Conservation (phyloP, 1,139 yeast species). For the Yamadazyma atlantica region DNA sequence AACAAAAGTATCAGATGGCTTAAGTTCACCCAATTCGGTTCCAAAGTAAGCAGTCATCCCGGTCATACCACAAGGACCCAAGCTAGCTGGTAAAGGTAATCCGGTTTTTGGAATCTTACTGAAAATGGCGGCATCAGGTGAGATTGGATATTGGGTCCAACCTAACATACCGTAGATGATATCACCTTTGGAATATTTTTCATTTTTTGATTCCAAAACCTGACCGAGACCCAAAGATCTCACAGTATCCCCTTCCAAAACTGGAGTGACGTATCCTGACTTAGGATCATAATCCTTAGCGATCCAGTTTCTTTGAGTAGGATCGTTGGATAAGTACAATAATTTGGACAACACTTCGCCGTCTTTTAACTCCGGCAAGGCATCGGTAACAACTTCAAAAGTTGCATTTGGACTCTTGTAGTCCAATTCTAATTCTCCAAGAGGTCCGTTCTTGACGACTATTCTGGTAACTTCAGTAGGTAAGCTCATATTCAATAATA, state of each 20-base stretch:
- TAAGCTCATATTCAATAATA: no score
- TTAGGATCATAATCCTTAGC: constrained; percentile 38
- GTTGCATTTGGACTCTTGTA: constrained; percentile 21
- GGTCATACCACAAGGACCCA: constrained; percentile 48
- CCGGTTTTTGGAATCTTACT: constrained; percentile 25
- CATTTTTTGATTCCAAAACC: constrained; percentile 44
- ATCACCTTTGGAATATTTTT: constrained; percentile 44
- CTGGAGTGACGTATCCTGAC: constrained; percentile 48
- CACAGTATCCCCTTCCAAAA: constrained; percentile 47
- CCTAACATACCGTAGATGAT: constrained; percentile 26
- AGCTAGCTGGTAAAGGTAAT: constrained; percentile 25
- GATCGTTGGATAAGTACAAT: constrained; percentile 60
- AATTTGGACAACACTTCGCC: constrained; percentile 50
- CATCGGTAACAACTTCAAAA: constrained; percentile 18
- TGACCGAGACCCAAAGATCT: constrained; percentile 52
- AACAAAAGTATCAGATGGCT: constrained; percentile 35
- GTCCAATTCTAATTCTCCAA: constrained; percentile 16
- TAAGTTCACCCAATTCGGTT: constrained; percentile 44
- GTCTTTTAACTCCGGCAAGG: constrained; percentile 25
- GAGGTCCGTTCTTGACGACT: constrained; percentile 19
- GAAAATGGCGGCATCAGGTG: constrained; percentile 19
- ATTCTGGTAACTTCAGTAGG: no score
- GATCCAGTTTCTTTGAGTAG: constrained; percentile 67
- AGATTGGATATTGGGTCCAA: constrained; percentile 33
- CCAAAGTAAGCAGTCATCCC: constrained; percentile 66